These are phyloP conservation scores for Mariannaea sp. DNA, from an alignment of 2,329 filamentous ascomycete genomes.

Conservation along the genomic window DNA sequence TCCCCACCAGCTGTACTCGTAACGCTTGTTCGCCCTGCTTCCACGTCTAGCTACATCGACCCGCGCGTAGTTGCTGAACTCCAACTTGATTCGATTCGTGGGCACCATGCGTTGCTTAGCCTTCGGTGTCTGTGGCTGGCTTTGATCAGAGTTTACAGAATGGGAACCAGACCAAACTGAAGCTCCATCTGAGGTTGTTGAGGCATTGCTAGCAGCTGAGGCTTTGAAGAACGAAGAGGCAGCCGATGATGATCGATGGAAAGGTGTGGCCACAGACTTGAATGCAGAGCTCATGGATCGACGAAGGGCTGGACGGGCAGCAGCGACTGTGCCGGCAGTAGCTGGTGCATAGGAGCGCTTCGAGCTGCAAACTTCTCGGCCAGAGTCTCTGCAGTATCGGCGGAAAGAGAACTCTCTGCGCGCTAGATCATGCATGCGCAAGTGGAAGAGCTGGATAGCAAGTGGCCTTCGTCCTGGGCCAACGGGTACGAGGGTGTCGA, in stretches of 20 bases:
- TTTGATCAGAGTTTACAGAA: conserved; percentile 24
- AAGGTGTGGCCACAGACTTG: conserved; percentile 49
- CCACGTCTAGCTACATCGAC: conserved; percentile 77
- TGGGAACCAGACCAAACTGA: conserved; percentile 36
- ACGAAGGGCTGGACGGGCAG: conserved; percentile 54
- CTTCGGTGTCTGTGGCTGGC: conserved; percentile 34
- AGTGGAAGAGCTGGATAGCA: conserved; percentile 81
- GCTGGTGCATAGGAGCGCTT: conserved; percentile 64
- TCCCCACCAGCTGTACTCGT: conserved; percentile 95
- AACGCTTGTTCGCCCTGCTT: conserved; percentile 70
- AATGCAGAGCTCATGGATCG: conserved; percentile 52
- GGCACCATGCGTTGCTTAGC: conserved; percentile 52
- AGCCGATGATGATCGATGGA: conserved; percentile 38
- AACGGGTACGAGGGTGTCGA: conserved; percentile 73
- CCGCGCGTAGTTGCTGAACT: conserved; percentile 97
- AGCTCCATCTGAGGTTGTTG: conserved; percentile 28
- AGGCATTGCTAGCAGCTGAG: conserved; percentile 20
- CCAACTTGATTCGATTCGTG: conserved; percentile 82
- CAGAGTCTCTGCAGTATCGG: conserved; percentile 89
- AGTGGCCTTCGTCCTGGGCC: conserved; percentile 66
- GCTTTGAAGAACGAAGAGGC: conserved; percentile 33
- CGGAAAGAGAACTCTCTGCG: conserved; percentile 88
- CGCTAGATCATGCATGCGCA: conserved; percentile 91
- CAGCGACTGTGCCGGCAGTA: conserved; percentile 24
- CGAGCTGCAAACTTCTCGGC: conserved; percentile 88